Evolutionary conservation across 768 basidiomycete genomes (phyloP), one percentile per base, ranked within the genome.

Genomic region (Tulasnella sp.): DNA sequence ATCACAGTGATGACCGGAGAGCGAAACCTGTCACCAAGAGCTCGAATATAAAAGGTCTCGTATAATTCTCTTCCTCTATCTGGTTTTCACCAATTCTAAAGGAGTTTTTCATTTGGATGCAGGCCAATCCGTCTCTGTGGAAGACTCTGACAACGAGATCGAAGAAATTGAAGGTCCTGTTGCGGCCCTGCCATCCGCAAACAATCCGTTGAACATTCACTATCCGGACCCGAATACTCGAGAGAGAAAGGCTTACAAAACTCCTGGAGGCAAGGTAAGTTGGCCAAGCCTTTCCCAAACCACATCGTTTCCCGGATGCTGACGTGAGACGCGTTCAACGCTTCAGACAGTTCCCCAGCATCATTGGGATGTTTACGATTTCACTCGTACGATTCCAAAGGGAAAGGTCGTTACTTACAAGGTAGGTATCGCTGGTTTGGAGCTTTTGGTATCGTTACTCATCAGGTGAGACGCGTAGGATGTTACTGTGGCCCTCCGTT

Each of bases 351-450:
- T 88, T 36, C 85, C 86, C 32, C 75, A 80, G 2, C 83, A 87
- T 76, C 86, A 85, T 74, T 89, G 87, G 87, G 83, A 81, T 11
- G 86, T 88, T 0, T 89, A 88, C 69, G 87, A 89, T 76, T 84
- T 84, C 72, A 77, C 82, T 5, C 76, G 79, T 44, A 83, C 79
- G 0, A 85, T 88, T 32, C 87, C 87, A 0, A 74, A 65, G 0
- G 87, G 87, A 0, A 83, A 81, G 47, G 84, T 89, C 1, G 82
- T 83, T 26, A 88, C 87, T 0, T 88, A 88, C 75, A 87, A 87
- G 69, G 76, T 73, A 36, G 22, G 63, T 1, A 7, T n/a, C 2
- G 11, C 44, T 6, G 11, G 19, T 19, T 8, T 40, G 3, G 52
- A 17, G 16, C 9, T n/a, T 8, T 16, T 16, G 16, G n/a, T 17